A percentile compares a stretch with the other conserved stretches of the same genome.
Evolutionary conservation across 805 yeast genomes (phyloP).

Genomic region (Candida coleopterorum): DNA sequence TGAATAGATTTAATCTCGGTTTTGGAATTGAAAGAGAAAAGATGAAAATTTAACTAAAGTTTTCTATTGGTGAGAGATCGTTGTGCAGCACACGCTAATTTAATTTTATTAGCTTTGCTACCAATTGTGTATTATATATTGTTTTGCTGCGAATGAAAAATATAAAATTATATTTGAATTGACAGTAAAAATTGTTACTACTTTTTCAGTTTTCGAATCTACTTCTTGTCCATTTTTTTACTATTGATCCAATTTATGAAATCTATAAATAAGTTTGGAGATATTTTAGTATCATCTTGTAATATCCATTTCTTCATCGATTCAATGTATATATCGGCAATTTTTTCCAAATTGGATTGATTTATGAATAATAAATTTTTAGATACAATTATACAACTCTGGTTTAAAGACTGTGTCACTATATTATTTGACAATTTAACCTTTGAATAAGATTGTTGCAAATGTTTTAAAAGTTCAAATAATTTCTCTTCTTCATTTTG

Average conservation of each 20-base stretch:
- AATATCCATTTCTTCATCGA: constrained; percentile 61
- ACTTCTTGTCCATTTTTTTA: no score
- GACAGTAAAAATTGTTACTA: not conserved
- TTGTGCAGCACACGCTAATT: no score
- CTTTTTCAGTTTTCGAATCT: no score
- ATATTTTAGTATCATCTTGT: constrained; percentile 41
- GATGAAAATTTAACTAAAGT: no score
- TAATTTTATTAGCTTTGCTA: no score
- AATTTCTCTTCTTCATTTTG: constrained; percentile 18
- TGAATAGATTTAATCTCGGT: no score
- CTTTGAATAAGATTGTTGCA: constrained; percentile 42
- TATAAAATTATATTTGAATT: no score
- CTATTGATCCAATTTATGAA: constrained; percentile 74
- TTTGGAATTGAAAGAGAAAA: no score
- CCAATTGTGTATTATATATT: not conserved
- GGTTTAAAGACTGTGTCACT: constrained; percentile 54
- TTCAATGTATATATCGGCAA: constrained; percentile 53
- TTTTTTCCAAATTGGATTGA: constrained; percentile 30
- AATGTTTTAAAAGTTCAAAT: constrained; percentile 26
- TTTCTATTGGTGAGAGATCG: no score
- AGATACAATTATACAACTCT: constrained; percentile 60
- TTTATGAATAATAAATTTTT: constrained; percentile 46
- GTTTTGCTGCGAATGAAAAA: no score
- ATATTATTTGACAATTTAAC: constrained; percentile 43
- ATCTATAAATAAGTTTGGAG: constrained; percentile 63